These are phyloP conservation scores for Calonectria montana DNA, from an alignment of 2,329 filamentous ascomycete genomes.

Conservation along the genomic window DNA sequence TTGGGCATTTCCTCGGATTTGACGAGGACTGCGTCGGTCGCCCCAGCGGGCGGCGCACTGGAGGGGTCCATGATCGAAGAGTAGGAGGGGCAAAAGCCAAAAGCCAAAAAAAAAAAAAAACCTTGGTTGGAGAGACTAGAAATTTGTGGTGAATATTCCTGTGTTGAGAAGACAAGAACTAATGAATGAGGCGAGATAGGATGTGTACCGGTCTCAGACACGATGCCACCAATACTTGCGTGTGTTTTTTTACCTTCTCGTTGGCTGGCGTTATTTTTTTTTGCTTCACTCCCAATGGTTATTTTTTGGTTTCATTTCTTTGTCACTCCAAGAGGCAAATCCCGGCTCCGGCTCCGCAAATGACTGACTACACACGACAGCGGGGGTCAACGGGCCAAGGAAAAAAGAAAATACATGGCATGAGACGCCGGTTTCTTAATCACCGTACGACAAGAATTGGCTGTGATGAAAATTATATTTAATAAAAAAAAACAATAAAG, in stretches of 20 bases:
- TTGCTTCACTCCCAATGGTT: not conserved
- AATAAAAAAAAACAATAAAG: not conserved
- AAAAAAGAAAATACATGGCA: not conserved
- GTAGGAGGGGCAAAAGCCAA: conserved; percentile 16
- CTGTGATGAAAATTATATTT: not conserved
- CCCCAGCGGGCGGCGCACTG: conserved; percentile 67
- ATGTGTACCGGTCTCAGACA: not conserved
- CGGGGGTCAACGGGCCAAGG: not conserved
- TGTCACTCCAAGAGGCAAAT: conserved; percentile 17
- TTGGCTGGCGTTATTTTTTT: conserved; percentile 1
- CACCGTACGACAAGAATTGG: not conserved
- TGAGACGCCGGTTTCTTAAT: not conserved
- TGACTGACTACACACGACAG: conserved; percentile 12
- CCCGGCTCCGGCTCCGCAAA: conserved; percentile 36
- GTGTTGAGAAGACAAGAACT: not conserved
- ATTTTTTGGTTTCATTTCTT: not conserved
- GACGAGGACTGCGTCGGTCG: conserved; percentile 85
- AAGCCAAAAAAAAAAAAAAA: not conserved
- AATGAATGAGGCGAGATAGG: not conserved
- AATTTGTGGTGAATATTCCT: not conserved
- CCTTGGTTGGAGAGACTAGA: not conserved
- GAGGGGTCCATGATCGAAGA: conserved; percentile 45
- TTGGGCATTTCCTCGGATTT: conserved; percentile 85
- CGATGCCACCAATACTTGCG: not conserved
- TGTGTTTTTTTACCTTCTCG: not conserved